Evolutionary conservation across 176 grass and related monocot species (phyloP).

Genomic region (Carex cristatella): DNA sequence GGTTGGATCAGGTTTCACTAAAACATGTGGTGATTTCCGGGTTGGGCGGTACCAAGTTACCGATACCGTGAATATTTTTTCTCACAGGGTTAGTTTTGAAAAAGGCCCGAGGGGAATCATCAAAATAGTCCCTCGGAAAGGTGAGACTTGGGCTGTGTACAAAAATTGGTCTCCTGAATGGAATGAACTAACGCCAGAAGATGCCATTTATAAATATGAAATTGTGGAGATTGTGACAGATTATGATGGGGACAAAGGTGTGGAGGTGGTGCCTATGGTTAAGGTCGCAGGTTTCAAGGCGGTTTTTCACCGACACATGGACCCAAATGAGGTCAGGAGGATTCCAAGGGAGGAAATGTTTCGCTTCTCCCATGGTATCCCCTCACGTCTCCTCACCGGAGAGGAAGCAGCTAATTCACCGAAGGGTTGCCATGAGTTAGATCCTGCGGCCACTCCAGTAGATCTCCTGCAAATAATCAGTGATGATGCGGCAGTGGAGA

Average conservation of each 20-base stretch:
- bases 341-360: conserved; percentile 69
- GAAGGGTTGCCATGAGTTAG: conserved; percentile 65
- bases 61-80: conserved; percentile 71
- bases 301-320: conserved; percentile 41
- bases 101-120: conserved; percentile 55
- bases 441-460: conserved; percentile 54
- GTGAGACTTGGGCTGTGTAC: conserved; percentile 61
- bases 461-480: conserved; percentile 64
- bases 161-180: conserved; percentile 56
- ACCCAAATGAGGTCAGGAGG: conserved; percentile 31
- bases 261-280: conserved; percentile 41
- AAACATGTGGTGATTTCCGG: conserved; percentile 69
- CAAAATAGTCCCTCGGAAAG: conserved; percentile 56
- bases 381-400: conserved; percentile 55
- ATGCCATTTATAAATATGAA: conserved; percentile 54
- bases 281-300: conserved; percentile 69
- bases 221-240: conserved; percentile 52
- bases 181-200: conserved; percentile 58
- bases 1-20: conserved; percentile 51
- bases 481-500: conserved; percentile 24
- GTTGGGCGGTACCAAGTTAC: conserved; percentile 52
- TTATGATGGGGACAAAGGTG: conserved; percentile 39
- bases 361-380: conserved; percentile 67
- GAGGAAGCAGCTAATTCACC: conserved; percentile 54
- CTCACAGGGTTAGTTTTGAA: conserved; percentile 49